phyloP scores from a whole-genome alignment of 257 asterid species.

The Echium plantagineum region DNA sequence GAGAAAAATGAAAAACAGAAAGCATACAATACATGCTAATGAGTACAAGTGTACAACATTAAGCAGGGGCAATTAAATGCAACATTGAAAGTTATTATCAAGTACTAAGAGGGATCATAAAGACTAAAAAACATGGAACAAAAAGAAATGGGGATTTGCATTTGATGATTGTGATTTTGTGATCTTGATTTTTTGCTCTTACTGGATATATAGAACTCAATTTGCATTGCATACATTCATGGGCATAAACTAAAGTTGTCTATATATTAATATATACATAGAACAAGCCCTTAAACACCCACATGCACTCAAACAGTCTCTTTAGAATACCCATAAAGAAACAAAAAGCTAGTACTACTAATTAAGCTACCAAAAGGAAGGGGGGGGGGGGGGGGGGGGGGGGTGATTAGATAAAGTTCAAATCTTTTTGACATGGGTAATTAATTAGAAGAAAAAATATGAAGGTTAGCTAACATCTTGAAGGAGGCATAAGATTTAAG shows the following conservation, averaged over 20 bases:
- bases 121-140: not conserved
- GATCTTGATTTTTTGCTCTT: slow-evolving; percentile 14
- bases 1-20: slow-evolving; percentile 7
- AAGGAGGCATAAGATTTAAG: slow-evolving; percentile 76
- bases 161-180: slow-evolving; percentile 15
- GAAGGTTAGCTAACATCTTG: slow-evolving; percentile 32
- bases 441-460: not conserved
- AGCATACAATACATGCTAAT: not conserved
- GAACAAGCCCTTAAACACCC: slow-evolving; percentile 12
- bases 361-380: not conserved
- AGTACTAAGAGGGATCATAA: too few species aligned
- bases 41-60: not conserved
- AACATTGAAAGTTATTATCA: slow-evolving; percentile 11
- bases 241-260: slow-evolving; percentile 16
- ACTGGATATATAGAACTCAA: slow-evolving; percentile 21
- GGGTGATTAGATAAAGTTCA: not conserved
- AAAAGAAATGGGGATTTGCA: slow-evolving; percentile 8
- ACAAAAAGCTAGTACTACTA: not conserved
- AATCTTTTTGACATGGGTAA: slow-evolving; percentile 1
- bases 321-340: slow-evolving; percentile 1
- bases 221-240: slow-evolving; percentile 36
- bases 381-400: too few species aligned
- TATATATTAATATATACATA: slow-evolving; percentile 23
- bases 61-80: slow-evolving; percentile 12
- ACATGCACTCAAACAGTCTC: slow-evolving; percentile 4